Evolutionary conservation across 257 asterid species (phyloP).

Genomic region (Anisodus tanguticus): DNA sequence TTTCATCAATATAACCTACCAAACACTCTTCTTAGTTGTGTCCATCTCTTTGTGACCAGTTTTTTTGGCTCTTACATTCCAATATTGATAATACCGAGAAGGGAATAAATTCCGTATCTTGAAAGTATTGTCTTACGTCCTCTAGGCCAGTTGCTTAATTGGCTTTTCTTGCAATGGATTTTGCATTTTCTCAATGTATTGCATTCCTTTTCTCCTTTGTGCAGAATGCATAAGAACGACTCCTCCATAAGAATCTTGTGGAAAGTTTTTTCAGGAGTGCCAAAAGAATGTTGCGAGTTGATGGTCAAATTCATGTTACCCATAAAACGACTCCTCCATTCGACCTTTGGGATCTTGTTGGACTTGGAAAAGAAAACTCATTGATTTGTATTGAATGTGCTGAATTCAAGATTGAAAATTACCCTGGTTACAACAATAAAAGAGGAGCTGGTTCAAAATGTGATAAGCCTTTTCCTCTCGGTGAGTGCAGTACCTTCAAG

Average conservation of each 20-base stretch:
- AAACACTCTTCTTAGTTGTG: neutral
- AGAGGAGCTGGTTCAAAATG: slow-evolving; percentile 56
- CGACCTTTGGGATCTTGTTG: slow-evolving; percentile 50
- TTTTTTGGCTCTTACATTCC: neutral
- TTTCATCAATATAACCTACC: neutral
- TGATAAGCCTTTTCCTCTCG: slow-evolving; percentile 51
- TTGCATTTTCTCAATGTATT: neutral
- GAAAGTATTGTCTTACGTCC: neutral
- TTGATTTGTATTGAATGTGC: slow-evolving; percentile 36
- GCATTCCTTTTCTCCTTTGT: neutral
- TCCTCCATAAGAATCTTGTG: slow-evolving; percentile 59
- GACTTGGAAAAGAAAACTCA: slow-evolving; percentile 43
- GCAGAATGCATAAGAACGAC: slow-evolving; percentile 60
- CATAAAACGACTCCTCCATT: slow-evolving; percentile 58
- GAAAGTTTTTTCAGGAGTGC: slow-evolving; percentile 53
- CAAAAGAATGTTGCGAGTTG: slow-evolving; percentile 39
- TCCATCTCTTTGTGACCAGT: neutral
- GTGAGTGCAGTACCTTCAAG: slow-evolving; percentile 55
- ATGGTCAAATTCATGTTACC: slow-evolving; percentile 60
- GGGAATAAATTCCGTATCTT: neutral
- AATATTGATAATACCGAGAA: neutral
- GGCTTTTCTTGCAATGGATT: neutral
- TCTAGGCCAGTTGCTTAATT: slow-evolving; percentile 15
- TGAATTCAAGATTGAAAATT: slow-evolving; percentile 50
- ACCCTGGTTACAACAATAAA: slow-evolving; percentile 60